Evolutionary conservation across 768 basidiomycete species (phyloP), one percentile per base, ranked within the genome.

Genomic region (Fomitopsis serialis): DNA sequence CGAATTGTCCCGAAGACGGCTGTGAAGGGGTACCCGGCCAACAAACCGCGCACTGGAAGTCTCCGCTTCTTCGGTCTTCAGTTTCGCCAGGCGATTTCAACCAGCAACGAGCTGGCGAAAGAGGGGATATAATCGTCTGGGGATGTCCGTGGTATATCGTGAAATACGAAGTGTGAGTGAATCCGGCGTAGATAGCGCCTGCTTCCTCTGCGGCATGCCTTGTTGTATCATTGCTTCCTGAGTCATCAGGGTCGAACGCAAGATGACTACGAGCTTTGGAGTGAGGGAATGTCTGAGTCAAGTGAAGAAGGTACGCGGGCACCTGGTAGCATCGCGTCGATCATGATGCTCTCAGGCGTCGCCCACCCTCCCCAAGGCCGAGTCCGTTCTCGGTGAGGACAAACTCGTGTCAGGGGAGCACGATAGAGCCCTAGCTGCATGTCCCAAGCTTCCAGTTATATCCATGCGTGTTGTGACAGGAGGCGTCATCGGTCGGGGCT

Each of bases 381-480:
- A 32, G 47, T 12, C 55, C 47, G 47, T 56, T 48, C 34, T 53
- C 35, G 22, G 34, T 37, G 3, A 42, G 17, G 24, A 48, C 27
- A 27, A 51, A 52, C 40, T 53, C 55, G 10, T 19, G 13, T 9
- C 45, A 12, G 6, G 10, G 15, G 42, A 13, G 23, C 42, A 36
- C 40, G 40, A 36, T 37, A 54, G 48, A 54, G 40, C n/a, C 22
- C 54, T n/a, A 54, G n/a, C 15, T 45, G 54, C 25, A n/a, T 49
- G n/a, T n/a, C 4, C 15, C 32, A 40, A 36, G 43, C 36, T 21
- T 54, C 48, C 22, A 8, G 19, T 13, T 17, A 21, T 50, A 15
- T 48, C 54, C 10, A 11, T 29, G 21, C 48, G 34, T 24, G 48
- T 48, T 17, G 24, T 13, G 15, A 22, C 7, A 50, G 34, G 19